Evolutionary conservation across 257 asterid genomes (phyloP).

Genomic region (Haberlea rhodopensis): DNA sequence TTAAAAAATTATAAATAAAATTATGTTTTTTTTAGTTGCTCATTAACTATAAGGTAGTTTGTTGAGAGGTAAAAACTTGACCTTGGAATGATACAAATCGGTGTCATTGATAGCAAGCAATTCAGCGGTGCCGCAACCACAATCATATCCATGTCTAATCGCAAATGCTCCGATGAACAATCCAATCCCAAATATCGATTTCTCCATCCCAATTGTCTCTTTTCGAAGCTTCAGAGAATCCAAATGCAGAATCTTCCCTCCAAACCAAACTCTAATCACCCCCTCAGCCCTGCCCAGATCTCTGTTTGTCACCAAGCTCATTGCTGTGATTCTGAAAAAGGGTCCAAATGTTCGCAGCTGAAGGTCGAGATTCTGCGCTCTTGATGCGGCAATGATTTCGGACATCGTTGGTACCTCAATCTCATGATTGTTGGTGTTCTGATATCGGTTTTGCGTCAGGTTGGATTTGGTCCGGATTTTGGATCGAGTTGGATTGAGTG

Average conservation of each 20-base stretch:
- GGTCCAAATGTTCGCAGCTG: slow-evolving; percentile 69
- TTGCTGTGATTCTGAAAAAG: slow-evolving; percentile 73
- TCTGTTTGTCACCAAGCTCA: slow-evolving; percentile 36
- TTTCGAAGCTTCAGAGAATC: slow-evolving; percentile 66
- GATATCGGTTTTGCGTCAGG: neutral
- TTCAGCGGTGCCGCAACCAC: slow-evolving; percentile 73
- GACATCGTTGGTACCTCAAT: slow-evolving; percentile 58
- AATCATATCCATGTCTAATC: slow-evolving; percentile 66
- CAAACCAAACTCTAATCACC: slow-evolving; percentile 65
- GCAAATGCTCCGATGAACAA: slow-evolving; percentile 92
- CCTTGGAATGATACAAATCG: slow-evolving; percentile 81
- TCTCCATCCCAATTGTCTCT: slow-evolving; percentile 76
- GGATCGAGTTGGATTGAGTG: slow-evolving; percentile 4
- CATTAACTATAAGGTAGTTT: too few species aligned
- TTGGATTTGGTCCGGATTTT: neutral
- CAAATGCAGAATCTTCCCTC: slow-evolving; percentile 74
- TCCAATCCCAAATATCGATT: slow-evolving; percentile 87
- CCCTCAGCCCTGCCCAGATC: slow-evolving; percentile 88
- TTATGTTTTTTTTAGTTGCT: too few species aligned
- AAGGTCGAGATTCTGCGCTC: slow-evolving; percentile 65
- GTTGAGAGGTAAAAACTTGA: slow-evolving; percentile 3
- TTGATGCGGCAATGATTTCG: slow-evolving; percentile 67
- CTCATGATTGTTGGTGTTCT: slow-evolving; percentile 9
- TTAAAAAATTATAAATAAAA: too few species aligned
- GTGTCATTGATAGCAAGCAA: slow-evolving; percentile 88